These are phyloP conservation scores for Citrus reticulata DNA, from an alignment of 345 rosid species.

Conservation along the genomic window DNA sequence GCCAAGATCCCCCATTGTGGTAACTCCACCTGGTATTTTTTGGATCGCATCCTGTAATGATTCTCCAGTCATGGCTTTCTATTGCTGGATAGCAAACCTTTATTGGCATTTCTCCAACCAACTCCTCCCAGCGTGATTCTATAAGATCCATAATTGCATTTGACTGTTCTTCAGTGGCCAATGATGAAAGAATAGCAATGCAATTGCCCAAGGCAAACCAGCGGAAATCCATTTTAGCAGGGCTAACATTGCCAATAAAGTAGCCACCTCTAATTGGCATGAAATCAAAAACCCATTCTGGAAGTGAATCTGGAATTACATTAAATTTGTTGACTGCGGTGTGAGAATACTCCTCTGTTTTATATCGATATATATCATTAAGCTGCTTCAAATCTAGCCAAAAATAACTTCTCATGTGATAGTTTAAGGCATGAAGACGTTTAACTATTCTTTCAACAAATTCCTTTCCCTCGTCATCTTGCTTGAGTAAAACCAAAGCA, in stretches of 20 bases:
- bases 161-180: slow-evolving; percentile 94
- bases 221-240: slow-evolving; percentile 93
- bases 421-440: slow-evolving; percentile 91
- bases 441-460: slow-evolving; percentile 80
- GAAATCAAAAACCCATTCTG: slow-evolving; percentile 92
- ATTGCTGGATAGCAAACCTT: slow-evolving; percentile 92
- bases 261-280: slow-evolving; percentile 87
- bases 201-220: slow-evolving; percentile 97
- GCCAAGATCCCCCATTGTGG: slow-evolving; percentile 99
- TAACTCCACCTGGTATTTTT: slow-evolving; percentile 98
- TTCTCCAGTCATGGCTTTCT: slow-evolving; percentile 91
- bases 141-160: slow-evolving; percentile 95
- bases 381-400: slow-evolving; percentile 96
- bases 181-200: slow-evolving; percentile 78
- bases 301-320: slow-evolving; percentile 95
- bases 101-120: slow-evolving; percentile 96
- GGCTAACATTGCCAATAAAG: slow-evolving; percentile 91
- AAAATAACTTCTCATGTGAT: slow-evolving; percentile 84
- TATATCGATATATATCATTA: slow-evolving; percentile 85
- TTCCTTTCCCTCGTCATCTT: slow-evolving; percentile 85
- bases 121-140: slow-evolving; percentile 93
- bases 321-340: slow-evolving; percentile 96
- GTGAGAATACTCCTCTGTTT: slow-evolving; percentile 96
- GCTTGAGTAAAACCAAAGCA: slow-evolving; percentile 79
- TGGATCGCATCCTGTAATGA: slow-evolving; percentile 88